Evolutionary conservation across 805 yeast species (phyloP), one percentile per base, ranked within the genome.

Genomic region (Lachancea thermotolerans): DNA sequence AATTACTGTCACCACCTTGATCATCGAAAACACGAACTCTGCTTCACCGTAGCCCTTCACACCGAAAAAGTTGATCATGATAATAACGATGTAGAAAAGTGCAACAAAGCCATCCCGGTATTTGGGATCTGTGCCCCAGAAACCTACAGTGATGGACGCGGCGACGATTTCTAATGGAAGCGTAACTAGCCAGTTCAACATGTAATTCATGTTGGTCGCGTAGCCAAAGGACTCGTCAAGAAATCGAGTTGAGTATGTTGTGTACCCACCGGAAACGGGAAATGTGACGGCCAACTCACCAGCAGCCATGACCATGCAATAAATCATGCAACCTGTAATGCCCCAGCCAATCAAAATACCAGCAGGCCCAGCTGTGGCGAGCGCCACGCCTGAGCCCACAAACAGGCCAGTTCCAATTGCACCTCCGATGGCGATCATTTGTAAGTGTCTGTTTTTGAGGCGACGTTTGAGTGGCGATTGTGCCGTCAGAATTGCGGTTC

Each of bases 321-420:
- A 79, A 38, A 81, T 72, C 69, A 80, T 69, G 5, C 76, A 55
- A 44, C 83, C 82, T 11, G 77, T 71, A 25, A 78, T 58, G 37
- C 62, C 53, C 70, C 80, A 74, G 49, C 79, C 81, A 35, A 78
- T 70, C 45, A 78, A 54, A 16, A 79, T 55, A 43, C 78, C 74
- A 3, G 81, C 87, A 15, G 88, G 86, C 31, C 88, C 88, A 51
- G 83, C 84, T 31, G 78, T 73, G 40, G 71, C 54, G 49, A 82
- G 65, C 4, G 84, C 77, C n/a, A 68, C 65, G 49, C 87, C 88
- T 21, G 84, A 73, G 58, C 87, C 85, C 40, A 85, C 81, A 52
- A 85, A 78, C 44, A 84, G 67, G 59, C 91, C 93, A 21, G 86
- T 79, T 62, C 87, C 87, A 49, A 82, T 78, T 48, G 81, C 73